These are phyloP conservation scores for Sequoia sempervirens DNA, from an alignment of 75 land plant genomes.

Conservation along the genomic window DNA sequence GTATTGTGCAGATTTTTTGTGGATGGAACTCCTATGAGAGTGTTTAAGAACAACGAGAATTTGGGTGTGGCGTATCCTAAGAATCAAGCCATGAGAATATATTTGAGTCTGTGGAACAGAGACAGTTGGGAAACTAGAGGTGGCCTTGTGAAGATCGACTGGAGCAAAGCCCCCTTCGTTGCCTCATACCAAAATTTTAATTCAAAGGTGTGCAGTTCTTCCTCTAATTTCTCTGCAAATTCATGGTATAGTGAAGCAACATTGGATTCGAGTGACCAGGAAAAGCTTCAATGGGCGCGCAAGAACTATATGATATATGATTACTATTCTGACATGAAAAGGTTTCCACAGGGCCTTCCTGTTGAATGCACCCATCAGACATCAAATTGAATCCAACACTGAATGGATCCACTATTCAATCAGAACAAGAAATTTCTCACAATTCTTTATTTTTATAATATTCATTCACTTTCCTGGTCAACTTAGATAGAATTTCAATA, in stretches of 20 bases:
- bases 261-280: neutral
- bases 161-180: slow-evolving; percentile 20
- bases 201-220: neutral
- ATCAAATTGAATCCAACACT: too few relatives aligned
- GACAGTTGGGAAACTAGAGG: slow-evolving; percentile 18
- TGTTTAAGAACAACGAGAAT: slow-evolving; percentile 23
- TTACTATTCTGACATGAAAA: slow-evolving; percentile 14
- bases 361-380: neutral
- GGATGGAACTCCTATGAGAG: slow-evolving; percentile 22
- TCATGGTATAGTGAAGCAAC: neutral
- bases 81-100: slow-evolving; percentile 19
- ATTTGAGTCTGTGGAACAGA: slow-evolving; percentile 14
- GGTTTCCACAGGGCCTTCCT: slow-evolving; percentile 11
- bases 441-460: too few relatives aligned
- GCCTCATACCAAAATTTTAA: slow-evolving; percentile 12
- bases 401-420: too few relatives aligned
- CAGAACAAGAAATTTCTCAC: too few relatives aligned
- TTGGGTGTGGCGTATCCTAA: slow-evolving; percentile 17
- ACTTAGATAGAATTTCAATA: too few relatives aligned
- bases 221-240: neutral
- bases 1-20: slow-evolving; percentile 16
- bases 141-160: slow-evolving; percentile 10
- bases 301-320: slow-evolving; percentile 14
- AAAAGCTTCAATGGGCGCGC: neutral
- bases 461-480: too few relatives aligned